Evolutionary conservation across 2,329 filamentous ascomycete genomes (phyloP), one percentile per base, ranked within the genome.

Genomic region (Cordyceps fumosorosea): DNA sequence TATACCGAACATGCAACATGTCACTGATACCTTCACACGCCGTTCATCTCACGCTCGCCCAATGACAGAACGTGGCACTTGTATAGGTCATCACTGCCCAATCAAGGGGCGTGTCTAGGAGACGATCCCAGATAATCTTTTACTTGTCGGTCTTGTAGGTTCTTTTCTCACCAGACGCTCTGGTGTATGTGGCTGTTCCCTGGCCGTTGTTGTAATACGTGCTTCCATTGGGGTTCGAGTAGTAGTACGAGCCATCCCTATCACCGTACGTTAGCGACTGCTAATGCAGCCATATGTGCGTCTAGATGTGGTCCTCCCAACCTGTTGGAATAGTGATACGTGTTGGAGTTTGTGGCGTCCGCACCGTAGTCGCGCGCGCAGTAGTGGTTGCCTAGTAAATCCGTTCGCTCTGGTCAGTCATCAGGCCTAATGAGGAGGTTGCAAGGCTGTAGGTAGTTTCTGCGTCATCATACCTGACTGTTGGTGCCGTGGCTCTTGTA

Each of bases 241-340:
- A 90, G 77, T 90, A 89, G 79, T 90, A 90, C 1, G 85, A 89
- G 44, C 87, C 86, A 67, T 89, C 69, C 24, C 81, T 84, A 29
- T 34, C 12, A 37, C 8, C 2, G 11, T 37, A 8, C 12, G 11
- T 22, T n/a, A 34, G 51, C 44, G 53, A 20, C 58, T 60, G 22
- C 56, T 60, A n/a, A 44, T 29, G 58, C 20, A 11, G 42, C 3
- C n/a, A 44, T 8, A n/a, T 12, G 40, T 14, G 24, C 45, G 20
- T 3, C 22, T 16, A 18, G 29, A 2, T 34, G 32, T 34, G 50
- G 8, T 3, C 56, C 34, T 24, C 71, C 79, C 65, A 70, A 84
- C 82, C 63, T 70, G 77, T 90, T 90, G 58, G 84, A 88, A 71
- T 89, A 90, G 70, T 89, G 86, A 71, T 87, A 88, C 7, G 78